Percentiles rank a stretch among this genome's conserved stretches.
phyloP scores from a whole-genome alignment of 495 filamentous ascomycete genomes.

The Penicillium waksmanii region DNA sequence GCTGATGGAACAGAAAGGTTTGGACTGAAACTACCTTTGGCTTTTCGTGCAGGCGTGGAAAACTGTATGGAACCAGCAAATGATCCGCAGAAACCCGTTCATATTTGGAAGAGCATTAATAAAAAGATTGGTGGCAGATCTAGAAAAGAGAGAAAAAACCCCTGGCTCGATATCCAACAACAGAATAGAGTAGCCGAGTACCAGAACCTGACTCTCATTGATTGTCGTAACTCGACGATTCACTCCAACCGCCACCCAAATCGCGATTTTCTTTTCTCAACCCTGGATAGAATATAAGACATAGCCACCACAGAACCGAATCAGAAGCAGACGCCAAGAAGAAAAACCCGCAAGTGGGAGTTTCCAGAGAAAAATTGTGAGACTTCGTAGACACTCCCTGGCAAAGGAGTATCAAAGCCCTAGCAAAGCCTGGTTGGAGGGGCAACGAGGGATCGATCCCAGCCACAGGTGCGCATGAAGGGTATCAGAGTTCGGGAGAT shows the following conservation, averaged over 20 bases:
- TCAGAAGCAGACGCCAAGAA: background rate
- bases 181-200: background rate
- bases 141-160: background rate
- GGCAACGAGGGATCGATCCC: constrained; percentile 16
- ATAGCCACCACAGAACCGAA: background rate
- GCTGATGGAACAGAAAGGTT: no score
- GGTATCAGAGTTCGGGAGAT: constrained; percentile 9
- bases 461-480: constrained; percentile 25
- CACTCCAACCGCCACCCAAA: background rate
- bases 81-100: no score
- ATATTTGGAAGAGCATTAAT: no score
- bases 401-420: constrained; percentile 20
- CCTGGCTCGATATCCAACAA: background rate
- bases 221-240: background rate
- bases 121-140: no score
- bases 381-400: constrained; percentile 3
- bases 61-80: no score
- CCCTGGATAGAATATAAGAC: background rate
- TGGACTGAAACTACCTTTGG: no score
- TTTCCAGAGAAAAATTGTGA: background rate
- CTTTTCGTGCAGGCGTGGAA: no score
- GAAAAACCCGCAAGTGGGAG: constrained; percentile 7
- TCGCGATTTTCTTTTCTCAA: background rate
- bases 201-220: background rate
- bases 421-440: constrained; percentile 20